Conservation (phyloP, 2,329 filamentous ascomycete genomes). For the Penicillium sp. region DNA sequence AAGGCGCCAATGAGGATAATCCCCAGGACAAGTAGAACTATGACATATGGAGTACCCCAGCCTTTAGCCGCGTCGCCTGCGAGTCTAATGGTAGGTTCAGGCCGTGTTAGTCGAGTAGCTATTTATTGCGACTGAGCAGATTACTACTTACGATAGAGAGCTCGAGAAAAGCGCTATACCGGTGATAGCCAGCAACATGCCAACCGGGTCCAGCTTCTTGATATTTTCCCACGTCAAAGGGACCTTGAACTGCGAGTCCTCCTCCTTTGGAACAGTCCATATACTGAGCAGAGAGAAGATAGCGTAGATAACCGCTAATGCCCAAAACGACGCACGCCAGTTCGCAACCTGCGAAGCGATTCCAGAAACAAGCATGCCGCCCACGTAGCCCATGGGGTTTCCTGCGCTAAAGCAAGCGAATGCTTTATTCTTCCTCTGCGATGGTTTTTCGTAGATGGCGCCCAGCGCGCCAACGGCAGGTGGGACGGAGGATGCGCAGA, state of each 20-base stretch:
- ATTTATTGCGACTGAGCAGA: neutral
- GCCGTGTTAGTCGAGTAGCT: neutral
- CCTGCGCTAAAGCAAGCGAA: slow-evolving; percentile 61
- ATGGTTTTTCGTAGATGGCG: slow-evolving; percentile 59
- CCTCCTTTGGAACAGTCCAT: slow-evolving; percentile 61
- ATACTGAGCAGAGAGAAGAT: slow-evolving; percentile 55
- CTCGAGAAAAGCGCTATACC: slow-evolving; percentile 64
- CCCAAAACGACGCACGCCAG: slow-evolving; percentile 62
- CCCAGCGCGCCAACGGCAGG: slow-evolving; percentile 63
- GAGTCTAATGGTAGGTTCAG: slow-evolving; percentile 27
- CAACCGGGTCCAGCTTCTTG: slow-evolving; percentile 58
- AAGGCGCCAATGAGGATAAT: slow-evolving; percentile 55
- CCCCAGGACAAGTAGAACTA: slow-evolving; percentile 60
- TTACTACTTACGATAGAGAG: slow-evolving; percentile 48
- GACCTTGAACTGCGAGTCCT: slow-evolving; percentile 44
- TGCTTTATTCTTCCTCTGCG: slow-evolving; percentile 59
- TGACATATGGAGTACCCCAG: slow-evolving; percentile 60
- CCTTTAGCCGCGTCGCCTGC: slow-evolving; percentile 56
- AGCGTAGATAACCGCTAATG: slow-evolving; percentile 62
- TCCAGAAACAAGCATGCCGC: slow-evolving; percentile 59
- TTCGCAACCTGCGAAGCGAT: slow-evolving; percentile 58
- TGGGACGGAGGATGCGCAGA: slow-evolving; percentile 60
- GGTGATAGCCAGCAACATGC: slow-evolving; percentile 58
- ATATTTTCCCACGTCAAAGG: slow-evolving; percentile 45
- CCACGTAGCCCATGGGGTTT: slow-evolving; percentile 55